Conservation (phyloP, 108 stramenopile genomes). For the Bacterosira constricta region DNA sequence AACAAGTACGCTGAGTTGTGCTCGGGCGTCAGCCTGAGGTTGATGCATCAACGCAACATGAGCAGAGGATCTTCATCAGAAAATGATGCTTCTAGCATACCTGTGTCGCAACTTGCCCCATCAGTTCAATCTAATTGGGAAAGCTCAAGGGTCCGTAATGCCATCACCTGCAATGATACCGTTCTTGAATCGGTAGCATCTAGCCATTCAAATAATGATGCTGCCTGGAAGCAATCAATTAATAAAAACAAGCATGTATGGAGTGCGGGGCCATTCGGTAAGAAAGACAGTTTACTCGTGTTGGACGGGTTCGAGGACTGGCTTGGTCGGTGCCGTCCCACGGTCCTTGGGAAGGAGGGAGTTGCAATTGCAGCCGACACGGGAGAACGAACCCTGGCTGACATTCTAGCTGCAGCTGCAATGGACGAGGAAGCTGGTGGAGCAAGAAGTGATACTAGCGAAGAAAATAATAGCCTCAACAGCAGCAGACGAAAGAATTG, state of each 20-base stretch:
- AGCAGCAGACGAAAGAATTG: conserved; percentile 56
- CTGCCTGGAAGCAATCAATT: conserved; percentile 30
- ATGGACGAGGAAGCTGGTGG: conserved; percentile 48
- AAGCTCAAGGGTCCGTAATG: conserved; percentile 36
- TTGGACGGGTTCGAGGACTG: conserved; percentile 81
- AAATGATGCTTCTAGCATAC: neutral
- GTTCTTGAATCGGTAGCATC: conserved; percentile 28
- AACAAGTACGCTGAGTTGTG: conserved; percentile 9
- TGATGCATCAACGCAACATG: neutral
- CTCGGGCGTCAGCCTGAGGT: neutral
- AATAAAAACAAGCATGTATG: conserved; percentile 77
- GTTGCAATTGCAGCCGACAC: conserved; percentile 70
- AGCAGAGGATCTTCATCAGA: neutral
- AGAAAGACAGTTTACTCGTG: conserved; percentile 69
- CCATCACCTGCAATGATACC: conserved; percentile 58
- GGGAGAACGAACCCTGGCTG: conserved; percentile 76
- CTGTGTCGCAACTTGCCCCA: conserved; percentile 69
- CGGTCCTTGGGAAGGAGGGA: conserved; percentile 80
- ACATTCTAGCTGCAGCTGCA: conserved; percentile 66
- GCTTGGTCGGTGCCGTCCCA: conserved; percentile 76
- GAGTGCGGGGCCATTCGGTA: conserved; percentile 74
- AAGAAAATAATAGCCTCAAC: conserved; percentile 1
- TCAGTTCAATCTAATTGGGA: conserved; percentile 59
- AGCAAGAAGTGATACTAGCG: conserved; percentile 28
- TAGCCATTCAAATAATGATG: conserved; percentile 8